Evolutionary conservation across 495 filamentous ascomycete species (phyloP).

Genomic region (Penicillium flavigenum): DNA sequence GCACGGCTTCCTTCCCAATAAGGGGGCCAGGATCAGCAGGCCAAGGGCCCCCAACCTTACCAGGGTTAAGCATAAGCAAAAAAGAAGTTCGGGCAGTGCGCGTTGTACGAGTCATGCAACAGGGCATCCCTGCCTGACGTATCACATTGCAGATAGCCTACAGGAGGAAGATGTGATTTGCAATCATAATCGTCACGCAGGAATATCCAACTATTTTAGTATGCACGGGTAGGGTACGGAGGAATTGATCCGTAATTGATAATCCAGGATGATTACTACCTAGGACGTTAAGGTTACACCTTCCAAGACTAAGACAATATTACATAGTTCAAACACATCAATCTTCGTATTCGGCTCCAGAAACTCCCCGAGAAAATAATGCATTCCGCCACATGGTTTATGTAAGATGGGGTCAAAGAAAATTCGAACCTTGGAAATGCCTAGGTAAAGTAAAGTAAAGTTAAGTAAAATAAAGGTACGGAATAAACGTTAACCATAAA

Average conservation of each 20-base stretch:
- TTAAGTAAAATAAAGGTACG: slow-evolving; percentile 12
- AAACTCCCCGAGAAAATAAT: slow-evolving; percentile 24
- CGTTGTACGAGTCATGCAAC: slow-evolving; percentile 28
- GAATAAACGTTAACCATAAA: slow-evolving; percentile 9
- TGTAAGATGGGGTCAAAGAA: slow-evolving; percentile 19
- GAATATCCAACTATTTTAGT: neutral
- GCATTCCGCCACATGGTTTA: slow-evolving; percentile 30
- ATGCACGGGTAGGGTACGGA: neutral
- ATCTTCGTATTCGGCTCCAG: slow-evolving; percentile 26
- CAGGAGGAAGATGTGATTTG: slow-evolving; percentile 7
- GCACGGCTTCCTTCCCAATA: slow-evolving; percentile 20
- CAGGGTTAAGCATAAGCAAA: slow-evolving; percentile 48
- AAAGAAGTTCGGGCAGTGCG: slow-evolving; percentile 31
- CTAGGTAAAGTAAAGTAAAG: slow-evolving; percentile 1
- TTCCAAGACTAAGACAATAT: neutral
- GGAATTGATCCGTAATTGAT: neutral
- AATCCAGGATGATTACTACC: neutral
- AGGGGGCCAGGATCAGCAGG: slow-evolving; percentile 29
- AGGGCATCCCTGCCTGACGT: slow-evolving; percentile 25
- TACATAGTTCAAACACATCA: neutral
- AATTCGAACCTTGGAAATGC: neutral
- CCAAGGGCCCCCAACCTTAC: slow-evolving; percentile 44
- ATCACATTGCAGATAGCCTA: slow-evolving; percentile 23
- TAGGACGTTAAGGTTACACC: neutral
- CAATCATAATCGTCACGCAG: neutral